Evolutionary conservation across 2,329 filamentous ascomycete genomes (phyloP).

Genomic region (Pseudogymnoascus sp.): DNA sequence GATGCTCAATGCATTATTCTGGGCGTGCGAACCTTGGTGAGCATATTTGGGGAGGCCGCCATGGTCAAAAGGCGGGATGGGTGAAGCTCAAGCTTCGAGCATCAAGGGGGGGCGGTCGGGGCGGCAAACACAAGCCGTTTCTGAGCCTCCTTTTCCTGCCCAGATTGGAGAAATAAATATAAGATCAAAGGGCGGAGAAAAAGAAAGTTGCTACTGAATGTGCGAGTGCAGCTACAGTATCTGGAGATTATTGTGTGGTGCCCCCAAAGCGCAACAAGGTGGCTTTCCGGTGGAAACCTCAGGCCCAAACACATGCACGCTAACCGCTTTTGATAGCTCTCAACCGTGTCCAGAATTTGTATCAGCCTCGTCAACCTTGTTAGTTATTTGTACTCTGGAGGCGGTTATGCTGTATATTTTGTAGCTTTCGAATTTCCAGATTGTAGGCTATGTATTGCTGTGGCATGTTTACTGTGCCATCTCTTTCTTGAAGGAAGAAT

Average conservation of each 20-base stretch:
- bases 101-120: conserved; percentile 34
- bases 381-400: neutral
- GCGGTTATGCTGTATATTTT: neutral
- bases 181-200: conserved; percentile 8
- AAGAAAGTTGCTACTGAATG: conserved; percentile 7
- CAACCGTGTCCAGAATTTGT: conserved; percentile 9
- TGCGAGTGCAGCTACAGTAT: conserved; percentile 5
- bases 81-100: conserved; percentile 47
- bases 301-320: neutral
- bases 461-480: neutral
- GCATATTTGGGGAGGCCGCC: conserved; percentile 60
- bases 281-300: conserved; percentile 6
- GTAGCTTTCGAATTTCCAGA: neutral
- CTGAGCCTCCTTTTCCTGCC: conserved; percentile 6
- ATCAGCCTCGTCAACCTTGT: conserved; percentile 10
- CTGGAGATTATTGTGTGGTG: conserved; percentile 9
- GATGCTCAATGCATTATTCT: neutral
- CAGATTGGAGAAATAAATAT: conserved; percentile 7
- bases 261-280: conserved; percentile 9
- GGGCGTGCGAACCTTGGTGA: conserved; percentile 49
- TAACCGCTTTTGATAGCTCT: conserved; percentile 11
- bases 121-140: conserved; percentile 6
- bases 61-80: conserved; percentile 47
- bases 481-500: neutral
- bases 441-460: neutral